Base-by-base conservation (phyloP, 164 flowering plant species). In the Stephania yunnanensis region DNA sequence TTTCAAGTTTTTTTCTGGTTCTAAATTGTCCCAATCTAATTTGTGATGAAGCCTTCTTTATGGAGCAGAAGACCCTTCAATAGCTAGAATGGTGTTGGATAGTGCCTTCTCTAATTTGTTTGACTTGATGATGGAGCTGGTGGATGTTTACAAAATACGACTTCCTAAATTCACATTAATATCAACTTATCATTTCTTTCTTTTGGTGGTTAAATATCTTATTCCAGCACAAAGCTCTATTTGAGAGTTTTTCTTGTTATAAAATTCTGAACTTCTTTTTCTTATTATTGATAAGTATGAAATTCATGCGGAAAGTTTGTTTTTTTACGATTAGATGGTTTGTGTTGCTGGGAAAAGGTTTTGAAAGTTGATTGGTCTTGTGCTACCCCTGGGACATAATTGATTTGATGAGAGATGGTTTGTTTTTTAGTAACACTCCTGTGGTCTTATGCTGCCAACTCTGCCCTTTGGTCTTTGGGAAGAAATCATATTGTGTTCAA, bases 41-140 rank as follows among this genome's bases (percentile, higher is more conserved):
- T 61, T 70, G 50, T 69, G 13, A 29, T 88, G 86, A 91, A 93
- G 99, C 88, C 89, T 95, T 81, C 92, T 95, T 70, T 95, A 91
- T 87, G 99, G 97, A 85, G 97, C 94, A 70, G 99, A 90, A 83
- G 97, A 95, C 80, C 97, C 99, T 53, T 95, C 99, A 42, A 86
- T 95, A 25, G 93, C 97, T 53, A 97, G 99, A 78, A 91, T 95
- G 92, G 99, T 95, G 75, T 82, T 93, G 82, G 99, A 95, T 74
- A 95, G 99, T 81, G 94, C 97, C 65, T 95, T 95, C 81, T 91
- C 99, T 22, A 89, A 90, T 84, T 86, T 95, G 77, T 90, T 91
- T 83, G 91, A 91, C 84, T 84, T 95, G 72, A 95, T 95, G 97
- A 87, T 93, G 97, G 99, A 95, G 83, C 93, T 95, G 50, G 99